phyloP scores from a whole-genome alignment of 164 flowering plant genomes.

The Tetracentron sinense region DNA sequence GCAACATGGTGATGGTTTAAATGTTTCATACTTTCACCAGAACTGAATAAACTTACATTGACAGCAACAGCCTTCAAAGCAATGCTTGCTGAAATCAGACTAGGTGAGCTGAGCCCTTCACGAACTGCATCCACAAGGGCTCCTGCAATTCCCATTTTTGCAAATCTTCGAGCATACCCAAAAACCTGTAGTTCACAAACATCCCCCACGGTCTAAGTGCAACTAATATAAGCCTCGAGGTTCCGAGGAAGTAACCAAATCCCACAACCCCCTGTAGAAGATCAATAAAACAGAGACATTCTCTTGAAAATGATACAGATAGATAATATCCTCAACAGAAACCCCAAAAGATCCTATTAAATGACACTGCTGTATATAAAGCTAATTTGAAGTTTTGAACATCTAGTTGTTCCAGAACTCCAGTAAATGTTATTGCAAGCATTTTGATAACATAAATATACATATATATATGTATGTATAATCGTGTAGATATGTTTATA shows the following conservation, averaged over 20 bases:
- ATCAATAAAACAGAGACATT: neutral
- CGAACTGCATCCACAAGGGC: conserved; percentile 68
- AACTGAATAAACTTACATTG: conserved; percentile 53
- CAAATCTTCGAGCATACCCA: conserved; percentile 93
- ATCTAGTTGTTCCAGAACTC: no score
- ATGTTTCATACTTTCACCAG: neutral
- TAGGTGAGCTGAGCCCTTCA: conserved; percentile 56
- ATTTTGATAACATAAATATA: no score
- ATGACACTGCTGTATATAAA: neutral
- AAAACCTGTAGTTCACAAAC: conserved; percentile 51
- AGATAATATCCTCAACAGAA: neutral
- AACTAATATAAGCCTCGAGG: neutral
- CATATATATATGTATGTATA: no score
- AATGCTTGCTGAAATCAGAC: conserved; percentile 64
- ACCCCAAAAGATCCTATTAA: neutral
- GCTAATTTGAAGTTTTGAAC: no score
- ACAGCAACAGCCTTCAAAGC: conserved; percentile 91
- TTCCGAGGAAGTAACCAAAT: neutral
- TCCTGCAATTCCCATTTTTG: conserved; percentile 74
- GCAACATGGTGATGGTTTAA: neutral
- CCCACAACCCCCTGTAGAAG: neutral
- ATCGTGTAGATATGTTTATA: no score
- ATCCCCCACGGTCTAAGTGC: neutral
- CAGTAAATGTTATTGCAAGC: no score
- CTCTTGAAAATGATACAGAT: neutral